Evolutionary conservation across 306 rosid species (phyloP).

Genomic region (Lathyrus aphaca): DNA sequence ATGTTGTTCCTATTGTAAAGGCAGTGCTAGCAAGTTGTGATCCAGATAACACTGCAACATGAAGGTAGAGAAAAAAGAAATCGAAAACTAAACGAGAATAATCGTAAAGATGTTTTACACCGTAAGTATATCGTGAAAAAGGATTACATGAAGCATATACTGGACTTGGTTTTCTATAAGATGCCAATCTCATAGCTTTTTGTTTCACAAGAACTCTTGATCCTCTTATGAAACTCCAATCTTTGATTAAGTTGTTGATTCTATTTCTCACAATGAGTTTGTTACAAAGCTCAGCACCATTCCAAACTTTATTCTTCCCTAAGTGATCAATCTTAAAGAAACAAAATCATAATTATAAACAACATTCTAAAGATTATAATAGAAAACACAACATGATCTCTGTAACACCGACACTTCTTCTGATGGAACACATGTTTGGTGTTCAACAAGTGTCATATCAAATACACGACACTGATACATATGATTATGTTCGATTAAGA

Average conservation of each 20-base stretch:
- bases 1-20: slow-evolving; percentile 73
- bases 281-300: slow-evolving; percentile 46
- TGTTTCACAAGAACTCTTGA: slow-evolving; percentile 60
- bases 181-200: slow-evolving; percentile 43
- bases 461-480: no score
- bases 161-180: slow-evolving; percentile 42
- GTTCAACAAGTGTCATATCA: no score
- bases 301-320: slow-evolving; percentile 44
- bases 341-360: slow-evolving; percentile 34
- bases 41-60: slow-evolving; percentile 63
- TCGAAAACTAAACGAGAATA: not conserved
- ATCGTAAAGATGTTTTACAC: no score
- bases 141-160: slow-evolving; percentile 70
- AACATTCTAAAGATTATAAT: slow-evolving; percentile 8
- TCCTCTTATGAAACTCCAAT: slow-evolving; percentile 83
- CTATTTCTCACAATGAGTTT: slow-evolving; percentile 40
- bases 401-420: no score
- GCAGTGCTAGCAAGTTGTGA: slow-evolving; percentile 73
- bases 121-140: no score
- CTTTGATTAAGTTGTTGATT: slow-evolving; percentile 35
- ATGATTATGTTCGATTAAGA: not conserved
- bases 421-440: no score
- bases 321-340: slow-evolving; percentile 56
- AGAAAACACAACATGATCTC: not conserved
- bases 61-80: slow-evolving; percentile 11